These are phyloP conservation scores for Rusavskia elegans DNA, from an alignment of 495 filamentous ascomycete genomes.

Conservation along the genomic window DNA sequence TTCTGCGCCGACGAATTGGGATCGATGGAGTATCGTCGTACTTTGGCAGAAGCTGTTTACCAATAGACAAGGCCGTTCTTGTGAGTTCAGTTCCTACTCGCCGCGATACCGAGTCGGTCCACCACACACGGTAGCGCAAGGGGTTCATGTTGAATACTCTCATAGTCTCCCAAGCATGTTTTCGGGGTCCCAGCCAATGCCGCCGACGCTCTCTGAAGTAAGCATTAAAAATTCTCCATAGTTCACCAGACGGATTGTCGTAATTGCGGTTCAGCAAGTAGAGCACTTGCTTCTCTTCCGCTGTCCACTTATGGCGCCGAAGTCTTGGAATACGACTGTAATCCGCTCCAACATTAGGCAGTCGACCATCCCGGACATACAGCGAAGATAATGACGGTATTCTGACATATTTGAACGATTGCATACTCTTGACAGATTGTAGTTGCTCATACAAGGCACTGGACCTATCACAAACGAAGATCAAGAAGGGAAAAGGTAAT, in stretches of 20 bases:
- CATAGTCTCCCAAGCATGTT: not conserved
- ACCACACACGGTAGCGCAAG: not conserved
- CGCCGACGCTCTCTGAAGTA: not conserved
- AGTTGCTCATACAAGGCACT: too few species aligned
- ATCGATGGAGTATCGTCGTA: too few species aligned
- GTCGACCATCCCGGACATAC: not conserved
- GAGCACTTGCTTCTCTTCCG: not conserved
- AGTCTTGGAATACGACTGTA: not conserved
- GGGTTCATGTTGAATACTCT: not conserved
- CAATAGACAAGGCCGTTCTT: not conserved
- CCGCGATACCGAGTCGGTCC: not conserved
- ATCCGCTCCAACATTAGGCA: not conserved
- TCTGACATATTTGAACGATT: not conserved
- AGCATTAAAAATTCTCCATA: not conserved
- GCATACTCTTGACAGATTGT: too few species aligned
- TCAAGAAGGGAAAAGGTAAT: too few species aligned
- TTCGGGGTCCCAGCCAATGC: not conserved
- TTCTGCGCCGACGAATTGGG: too few species aligned
- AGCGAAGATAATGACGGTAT: not conserved
- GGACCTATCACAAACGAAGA: too few species aligned
- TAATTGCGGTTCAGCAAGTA: not conserved
- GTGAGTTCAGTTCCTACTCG: not conserved
- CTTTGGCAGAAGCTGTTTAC: not conserved
- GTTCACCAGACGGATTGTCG: not conserved
- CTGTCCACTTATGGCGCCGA: not conserved